phyloP scores from a whole-genome alignment of 108 stramenopile genomes.

The Cyclotella baltica region DNA sequence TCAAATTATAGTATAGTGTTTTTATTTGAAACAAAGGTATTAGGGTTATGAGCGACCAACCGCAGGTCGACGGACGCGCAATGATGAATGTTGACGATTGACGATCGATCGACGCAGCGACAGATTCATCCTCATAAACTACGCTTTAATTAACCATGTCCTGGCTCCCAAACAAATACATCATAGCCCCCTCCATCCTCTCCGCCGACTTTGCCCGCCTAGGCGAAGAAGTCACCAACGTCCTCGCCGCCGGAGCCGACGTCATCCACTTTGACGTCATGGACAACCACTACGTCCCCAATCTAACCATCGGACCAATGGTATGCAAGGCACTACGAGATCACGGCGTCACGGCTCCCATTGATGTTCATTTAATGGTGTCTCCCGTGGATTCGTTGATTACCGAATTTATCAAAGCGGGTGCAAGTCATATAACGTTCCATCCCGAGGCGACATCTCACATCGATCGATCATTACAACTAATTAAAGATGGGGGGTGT shows the following conservation, averaged over 20 bases:
- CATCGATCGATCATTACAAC: conserved; percentile 94
- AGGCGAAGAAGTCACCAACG: conserved; percentile 98
- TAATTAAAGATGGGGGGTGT: conserved; percentile 95
- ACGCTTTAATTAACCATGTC: too few relatives aligned
- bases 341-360: conserved; percentile 97
- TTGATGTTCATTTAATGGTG: conserved; percentile 99
- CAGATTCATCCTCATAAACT: too few relatives aligned
- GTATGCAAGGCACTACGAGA: conserved; percentile 98
- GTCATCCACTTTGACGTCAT: conserved; percentile 99
- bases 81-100: too few relatives aligned
- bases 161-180: conserved; percentile 56
- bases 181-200: conserved; percentile 98
- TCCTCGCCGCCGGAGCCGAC: conserved; percentile 97
- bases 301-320: conserved; percentile 99
- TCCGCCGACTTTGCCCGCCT: conserved; percentile 97
- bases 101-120: too few relatives aligned
- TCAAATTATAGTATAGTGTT: too few relatives aligned
- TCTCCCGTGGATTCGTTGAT: conserved; percentile 95
- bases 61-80: too few relatives aligned
- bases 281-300: conserved; percentile 99
- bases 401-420: conserved; percentile 94
- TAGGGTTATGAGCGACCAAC: too few relatives aligned
- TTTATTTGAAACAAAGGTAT: too few relatives aligned
- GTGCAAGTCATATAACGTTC: conserved; percentile 99
- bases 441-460: conserved; percentile 98